Conservation (phyloP, 2,329 filamentous ascomycete genomes). For the Dactylellina sp. region DNA sequence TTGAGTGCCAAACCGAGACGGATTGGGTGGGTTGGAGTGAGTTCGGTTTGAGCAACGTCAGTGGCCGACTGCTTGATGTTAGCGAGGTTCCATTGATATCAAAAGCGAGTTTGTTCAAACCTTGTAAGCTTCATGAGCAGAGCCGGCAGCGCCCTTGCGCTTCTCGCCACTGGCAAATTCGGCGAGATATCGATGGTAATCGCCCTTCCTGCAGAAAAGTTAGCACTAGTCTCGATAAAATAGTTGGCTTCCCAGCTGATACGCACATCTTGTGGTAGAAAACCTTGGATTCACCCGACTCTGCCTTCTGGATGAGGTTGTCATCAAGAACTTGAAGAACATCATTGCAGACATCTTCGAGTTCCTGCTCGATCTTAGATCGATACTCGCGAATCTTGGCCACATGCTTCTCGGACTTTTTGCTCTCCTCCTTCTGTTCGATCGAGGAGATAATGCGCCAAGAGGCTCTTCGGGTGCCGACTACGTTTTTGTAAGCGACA, state of each 20-base stretch:
- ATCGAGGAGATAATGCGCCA: constrained; percentile 99
- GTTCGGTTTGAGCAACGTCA: constrained; percentile 87
- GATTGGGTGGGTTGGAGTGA: constrained; percentile 91
- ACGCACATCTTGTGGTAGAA: constrained; percentile 99
- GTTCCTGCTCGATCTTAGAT: constrained; percentile 96
- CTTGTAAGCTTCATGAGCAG: constrained; percentile 98
- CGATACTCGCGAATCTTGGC: constrained; percentile 96
- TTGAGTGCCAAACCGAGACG: constrained; percentile 91
- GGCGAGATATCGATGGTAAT: constrained; percentile 98
- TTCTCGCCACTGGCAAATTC: constrained; percentile 95
- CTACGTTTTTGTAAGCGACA: constrained; percentile 99
- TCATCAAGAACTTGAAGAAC: constrained; percentile 94
- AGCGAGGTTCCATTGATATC: too few species aligned
- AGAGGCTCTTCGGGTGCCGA: constrained; percentile 93
- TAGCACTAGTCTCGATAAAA: constrained; percentile 1
- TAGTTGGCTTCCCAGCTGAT: background rate
- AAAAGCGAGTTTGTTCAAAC: too few species aligned
- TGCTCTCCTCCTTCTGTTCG: constrained; percentile 99
- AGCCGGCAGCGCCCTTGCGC: constrained; percentile 93
- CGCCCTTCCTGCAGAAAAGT: constrained; percentile 84
- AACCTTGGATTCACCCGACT: constrained; percentile 97
- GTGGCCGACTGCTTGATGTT: constrained; percentile 73
- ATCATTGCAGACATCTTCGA: constrained; percentile 97
- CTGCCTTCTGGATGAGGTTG: constrained; percentile 91
- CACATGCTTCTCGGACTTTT: constrained; percentile 94